Base-by-base conservation (phyloP, 78 protist species). In the Paratrimastix pyriformis region DNA sequence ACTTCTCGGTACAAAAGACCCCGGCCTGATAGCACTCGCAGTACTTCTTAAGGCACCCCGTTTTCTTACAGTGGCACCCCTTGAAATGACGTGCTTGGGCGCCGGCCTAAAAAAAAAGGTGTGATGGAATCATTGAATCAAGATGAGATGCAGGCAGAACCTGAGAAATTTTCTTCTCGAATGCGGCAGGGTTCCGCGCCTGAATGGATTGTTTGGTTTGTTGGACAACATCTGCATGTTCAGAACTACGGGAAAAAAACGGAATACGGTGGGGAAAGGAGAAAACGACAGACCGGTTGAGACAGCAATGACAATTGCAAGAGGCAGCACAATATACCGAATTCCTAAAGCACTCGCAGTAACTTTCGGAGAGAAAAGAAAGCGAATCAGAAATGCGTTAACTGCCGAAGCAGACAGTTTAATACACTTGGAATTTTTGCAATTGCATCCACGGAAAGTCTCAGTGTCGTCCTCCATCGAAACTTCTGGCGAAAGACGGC, bases 21-120 rank as follows among this genome's bases (percentile, higher is more conserved):
- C 88, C 80, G 9, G 90, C 90, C 72, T 86, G 90, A 45, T 55
- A 88, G 80, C 92, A 88, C 74, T 88, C 92, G 84, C 92, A 88
- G 76, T 88, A 88, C 57, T 83, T 83, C 44, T 88, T 88, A 30
- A 83, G 80, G 81, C 92, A 88, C 55, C 75, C 65, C 42, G 84
- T 74, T 69, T 69, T 85, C 71, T 77, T 74, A 77, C 92, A 88
- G 74, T 82, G 84, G 80, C 92, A 88, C 8, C 92, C 92, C 60
- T 75, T 81, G 65, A 5, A 48, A 58, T 88, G 92, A 48, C 65
- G 65, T 18, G 39, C 72, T n/a, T 11, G 30, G 6, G 42, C 70
- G 39, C 64, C 64, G n/a, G n/a, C n/a, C n/a, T n/a, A n/a, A n/a
- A n/a, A n/a, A n/a, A n/a, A n/a, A n/a, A n/a, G n/a, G n/a, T n/a